These are phyloP conservation scores for Fonsecaea multimorphosa DNA, from an alignment of 2,329 filamentous ascomycete species.

Conservation along the genomic window DNA sequence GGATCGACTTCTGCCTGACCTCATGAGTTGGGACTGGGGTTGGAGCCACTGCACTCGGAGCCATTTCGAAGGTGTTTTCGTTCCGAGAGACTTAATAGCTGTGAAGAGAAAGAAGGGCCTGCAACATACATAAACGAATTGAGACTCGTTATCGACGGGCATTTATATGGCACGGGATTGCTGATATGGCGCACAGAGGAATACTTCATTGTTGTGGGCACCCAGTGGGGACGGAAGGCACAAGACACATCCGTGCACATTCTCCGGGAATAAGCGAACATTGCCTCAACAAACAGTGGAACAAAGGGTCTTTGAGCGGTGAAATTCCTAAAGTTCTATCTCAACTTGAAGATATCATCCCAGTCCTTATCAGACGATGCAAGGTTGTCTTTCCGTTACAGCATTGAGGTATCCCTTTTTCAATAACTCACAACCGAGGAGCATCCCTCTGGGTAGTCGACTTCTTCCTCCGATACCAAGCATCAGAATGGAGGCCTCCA, in stretches of 20 bases:
- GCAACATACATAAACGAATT: background rate
- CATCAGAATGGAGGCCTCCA: background rate
- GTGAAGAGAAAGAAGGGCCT: background rate
- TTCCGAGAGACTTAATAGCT: background rate
- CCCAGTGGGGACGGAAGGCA: slow-evolving; percentile 4
- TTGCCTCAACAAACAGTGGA: background rate
- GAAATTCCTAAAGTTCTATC: background rate
- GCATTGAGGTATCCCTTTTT: background rate
- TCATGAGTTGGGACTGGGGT: slow-evolving; percentile 25
- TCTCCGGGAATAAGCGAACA: slow-evolving; percentile 3
- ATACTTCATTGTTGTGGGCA: background rate
- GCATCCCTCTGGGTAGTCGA: background rate
- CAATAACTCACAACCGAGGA: background rate
- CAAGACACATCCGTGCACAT: background rate
- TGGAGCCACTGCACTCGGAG: slow-evolving; percentile 32
- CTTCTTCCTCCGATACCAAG: background rate
- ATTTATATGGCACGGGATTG: background rate
- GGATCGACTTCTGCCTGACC: slow-evolving; percentile 10
- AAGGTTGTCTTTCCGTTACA: background rate
- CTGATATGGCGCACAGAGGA: background rate
- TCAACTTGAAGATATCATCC: background rate
- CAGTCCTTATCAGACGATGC: background rate
- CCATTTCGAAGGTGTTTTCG: slow-evolving; percentile 24
- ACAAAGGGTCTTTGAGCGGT: background rate
- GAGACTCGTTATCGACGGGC: background rate